Evolutionary conservation across 768 basidiomycete genomes (phyloP), one percentile per base, ranked within the genome.

Genomic region (Auriscalpium vulgare): DNA sequence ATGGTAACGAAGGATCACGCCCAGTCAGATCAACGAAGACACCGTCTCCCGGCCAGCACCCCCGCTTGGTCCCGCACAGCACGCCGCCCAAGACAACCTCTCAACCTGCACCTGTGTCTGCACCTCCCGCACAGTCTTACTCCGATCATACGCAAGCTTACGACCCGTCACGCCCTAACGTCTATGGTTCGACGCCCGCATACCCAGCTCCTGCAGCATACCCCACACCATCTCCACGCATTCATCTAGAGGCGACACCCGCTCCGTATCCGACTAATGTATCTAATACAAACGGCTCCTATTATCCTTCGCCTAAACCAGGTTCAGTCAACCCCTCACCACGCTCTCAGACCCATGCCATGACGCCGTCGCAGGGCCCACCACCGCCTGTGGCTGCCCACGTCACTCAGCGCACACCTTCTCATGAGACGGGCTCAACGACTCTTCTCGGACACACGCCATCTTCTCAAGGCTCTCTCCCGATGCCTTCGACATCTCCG

Each of bases 371-470:
- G 5, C 59, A 61, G 21, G 59, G 55, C 10, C 48, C 52, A 38
- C 44, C 56, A 7, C 53, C 53, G 36, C 49, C 53, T 17, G 48
- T 34, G 16, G 49, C 56, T 16, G 53, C 51, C 9, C 59, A 59
- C 17, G 29, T 55, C 14, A 55, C 61, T 29, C 56, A 47, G 16
- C 51, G 59, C 36, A 60, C 61, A 8, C 56, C 59, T 8, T 62
- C 61, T 43, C 54, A 62, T 29, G 61, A 60, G 29, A 62, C 61
- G 2, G 61, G 61, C 19, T 62, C 61, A 13, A 62, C 61, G n/a
- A 62, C 59, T 9, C 55, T 62, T 40, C 21, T 62, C 21, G 61
- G 61, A 6, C 59, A 60, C 16, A 60, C 61, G 0, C 54, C 61
- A 29, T 61, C 61, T 37, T 62, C 61, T 19, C 61, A 62, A 38